These are phyloP conservation scores for Neoscytalidium dimidiatum DNA, from an alignment of 2,329 filamentous ascomycete genomes.

Conservation along the genomic window DNA sequence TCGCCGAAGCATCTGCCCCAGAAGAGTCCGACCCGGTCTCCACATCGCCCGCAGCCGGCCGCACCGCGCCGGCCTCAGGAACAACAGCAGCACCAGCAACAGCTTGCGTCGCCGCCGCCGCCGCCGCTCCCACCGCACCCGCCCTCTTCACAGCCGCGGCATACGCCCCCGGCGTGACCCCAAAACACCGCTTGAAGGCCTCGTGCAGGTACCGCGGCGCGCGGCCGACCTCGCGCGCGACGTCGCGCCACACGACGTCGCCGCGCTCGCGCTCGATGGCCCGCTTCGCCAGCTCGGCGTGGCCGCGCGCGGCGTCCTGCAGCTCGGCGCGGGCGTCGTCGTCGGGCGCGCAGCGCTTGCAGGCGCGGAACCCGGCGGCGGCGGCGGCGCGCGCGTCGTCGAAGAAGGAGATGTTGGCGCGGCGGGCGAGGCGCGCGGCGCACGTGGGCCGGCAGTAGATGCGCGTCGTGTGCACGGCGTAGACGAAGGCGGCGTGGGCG, in stretches of 20 bases:
- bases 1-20: too few relatives aligned
- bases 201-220: constrained; percentile 62
- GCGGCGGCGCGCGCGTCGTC: constrained; percentile 49
- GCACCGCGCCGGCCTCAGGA: too few relatives aligned
- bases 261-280: constrained; percentile 26
- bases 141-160: constrained; percentile 17
- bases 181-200: constrained; percentile 58
- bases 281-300: constrained; percentile 34
- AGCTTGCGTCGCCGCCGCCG: not conserved
- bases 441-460: constrained; percentile 66
- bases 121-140: not conserved
- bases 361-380: constrained; percentile 54
- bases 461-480: constrained; percentile 57
- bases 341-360: constrained; percentile 59
- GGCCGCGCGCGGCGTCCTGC: constrained; percentile 39
- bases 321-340: constrained; percentile 44
- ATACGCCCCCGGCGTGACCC: constrained; percentile 54
- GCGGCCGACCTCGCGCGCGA: constrained; percentile 55
- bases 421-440: constrained; percentile 58
- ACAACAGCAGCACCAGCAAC: not conserved
- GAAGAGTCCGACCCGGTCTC: too few relatives aligned
- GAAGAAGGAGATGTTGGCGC: constrained; percentile 61
- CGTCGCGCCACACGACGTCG: constrained; percentile 43
- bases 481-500: constrained; percentile 53
- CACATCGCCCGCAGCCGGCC: too few relatives aligned